Percentiles rank a stretch among this genome's conserved stretches.
phyloP scores from a whole-genome alignment of 495 filamentous ascomycete genomes.

The Amniculicola lignicola region DNA sequence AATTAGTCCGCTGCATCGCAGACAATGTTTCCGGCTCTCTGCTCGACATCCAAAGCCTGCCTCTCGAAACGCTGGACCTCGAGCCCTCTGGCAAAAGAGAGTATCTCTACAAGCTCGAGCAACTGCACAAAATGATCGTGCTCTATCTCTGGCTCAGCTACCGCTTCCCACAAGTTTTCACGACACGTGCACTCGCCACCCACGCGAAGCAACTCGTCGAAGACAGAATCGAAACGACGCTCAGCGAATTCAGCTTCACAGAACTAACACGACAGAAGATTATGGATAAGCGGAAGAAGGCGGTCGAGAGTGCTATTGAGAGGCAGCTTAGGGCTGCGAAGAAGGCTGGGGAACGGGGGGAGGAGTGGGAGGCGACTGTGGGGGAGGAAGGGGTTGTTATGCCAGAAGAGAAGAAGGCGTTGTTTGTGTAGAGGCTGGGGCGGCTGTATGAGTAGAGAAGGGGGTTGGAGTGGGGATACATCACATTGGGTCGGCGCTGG shows the following conservation, averaged over 20 bases:
- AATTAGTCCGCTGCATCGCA: slow-evolving; percentile 66
- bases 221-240: slow-evolving; percentile 64
- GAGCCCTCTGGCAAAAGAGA: slow-evolving; percentile 41
- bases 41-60: slow-evolving; percentile 53
- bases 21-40: slow-evolving; percentile 60
- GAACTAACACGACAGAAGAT: no score
- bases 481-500: no score
- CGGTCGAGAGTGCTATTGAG: no score
- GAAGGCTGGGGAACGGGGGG: no score
- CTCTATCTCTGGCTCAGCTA: slow-evolving; percentile 84
- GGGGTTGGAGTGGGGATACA: no score
- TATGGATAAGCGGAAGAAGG: no score
- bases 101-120: slow-evolving; percentile 65
- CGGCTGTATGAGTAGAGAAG: no score
- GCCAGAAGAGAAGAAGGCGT: no score
- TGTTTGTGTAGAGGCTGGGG: no score
- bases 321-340: no score
- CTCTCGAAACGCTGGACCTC: slow-evolving; percentile 42
- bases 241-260: slow-evolving; percentile 49
- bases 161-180: slow-evolving; percentile 72
- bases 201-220: slow-evolving; percentile 80
- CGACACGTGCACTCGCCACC: slow-evolving; percentile 68
- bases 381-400: no score
- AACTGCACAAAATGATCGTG: slow-evolving; percentile 74
- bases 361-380: no score